Percentiles rank a stretch among this genome's conserved stretches.
phyloP scores from a whole-genome alignment of 495 filamentous ascomycete species.

The Trichoderma reesei region DNA sequence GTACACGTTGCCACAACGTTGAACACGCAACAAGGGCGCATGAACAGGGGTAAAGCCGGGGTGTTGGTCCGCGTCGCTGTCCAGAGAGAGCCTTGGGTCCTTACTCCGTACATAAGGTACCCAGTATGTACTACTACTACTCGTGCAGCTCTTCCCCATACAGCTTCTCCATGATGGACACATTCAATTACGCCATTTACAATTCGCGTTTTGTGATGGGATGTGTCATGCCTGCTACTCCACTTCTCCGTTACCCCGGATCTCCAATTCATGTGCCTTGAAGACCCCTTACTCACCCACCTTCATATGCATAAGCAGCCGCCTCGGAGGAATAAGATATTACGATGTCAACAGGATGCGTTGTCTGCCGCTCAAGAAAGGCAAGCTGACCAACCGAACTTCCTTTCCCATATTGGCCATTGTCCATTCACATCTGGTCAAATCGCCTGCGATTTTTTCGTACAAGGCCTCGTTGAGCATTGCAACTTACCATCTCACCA shows the following conservation, averaged over 20 bases:
- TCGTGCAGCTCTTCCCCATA: no score
- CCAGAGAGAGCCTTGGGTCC: no score
- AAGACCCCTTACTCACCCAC: conserved; percentile 2
- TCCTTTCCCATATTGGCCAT: neutral
- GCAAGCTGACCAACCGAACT: neutral
- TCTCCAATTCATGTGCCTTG: neutral
- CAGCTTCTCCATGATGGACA: no score
- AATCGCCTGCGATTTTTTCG: neutral
- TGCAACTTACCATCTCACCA: neutral
- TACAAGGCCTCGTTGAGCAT: no score
- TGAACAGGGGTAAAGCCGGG: no score
- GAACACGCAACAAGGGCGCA: no score
- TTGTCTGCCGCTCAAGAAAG: conserved; percentile 5
- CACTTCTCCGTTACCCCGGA: conserved; percentile 6
- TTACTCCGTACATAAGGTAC: no score
- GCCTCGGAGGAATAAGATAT: neutral
- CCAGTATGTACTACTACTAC: no score
- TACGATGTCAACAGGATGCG: conserved; percentile 4
- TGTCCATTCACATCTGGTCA: neutral
- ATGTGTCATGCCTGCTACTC: neutral
- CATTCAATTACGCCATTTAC: conserved; percentile 1
- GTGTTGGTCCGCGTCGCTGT: no score
- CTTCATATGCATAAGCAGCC: neutral
- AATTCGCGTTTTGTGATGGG: neutral
- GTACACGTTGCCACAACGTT: no score